Conservation (phyloP, 2,329 filamentous ascomycete genomes). For the Neofusicoccum parvum region DNA sequence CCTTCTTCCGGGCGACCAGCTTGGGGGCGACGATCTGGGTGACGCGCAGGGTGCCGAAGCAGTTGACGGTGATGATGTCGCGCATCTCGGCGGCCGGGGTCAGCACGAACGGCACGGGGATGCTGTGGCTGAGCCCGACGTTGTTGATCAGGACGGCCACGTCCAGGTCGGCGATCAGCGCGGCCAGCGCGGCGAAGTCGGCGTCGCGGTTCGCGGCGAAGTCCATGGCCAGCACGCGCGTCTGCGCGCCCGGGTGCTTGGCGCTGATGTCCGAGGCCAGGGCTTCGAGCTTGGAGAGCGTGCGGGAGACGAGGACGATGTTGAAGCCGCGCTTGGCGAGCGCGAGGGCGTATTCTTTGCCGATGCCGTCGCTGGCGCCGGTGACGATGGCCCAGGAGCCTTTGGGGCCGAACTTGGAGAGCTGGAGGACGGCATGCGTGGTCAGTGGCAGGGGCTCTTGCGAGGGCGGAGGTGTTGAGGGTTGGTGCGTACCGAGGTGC, state of each 20-base stretch:
- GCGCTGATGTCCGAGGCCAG: conserved; percentile 74
- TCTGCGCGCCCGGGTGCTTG: conserved; percentile 69
- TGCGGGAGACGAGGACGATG: conserved; percentile 90
- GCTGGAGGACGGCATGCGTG: conserved; percentile 51
- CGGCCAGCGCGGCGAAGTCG: conserved; percentile 76
- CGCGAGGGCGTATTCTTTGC: conserved; percentile 92
- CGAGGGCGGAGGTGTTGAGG: neutral
- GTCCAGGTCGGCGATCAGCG: conserved; percentile 72
- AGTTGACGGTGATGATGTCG: conserved; percentile 95
- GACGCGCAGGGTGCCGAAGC: conserved; percentile 82
- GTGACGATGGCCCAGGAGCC: conserved; percentile 95
- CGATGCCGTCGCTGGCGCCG: conserved; percentile 92
- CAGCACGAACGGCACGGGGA: conserved; percentile 84
- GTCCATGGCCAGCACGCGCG: conserved; percentile 87
- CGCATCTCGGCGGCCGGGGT: conserved; percentile 79
- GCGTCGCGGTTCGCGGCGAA: conserved; percentile 76
- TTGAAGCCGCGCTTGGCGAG: conserved; percentile 93
- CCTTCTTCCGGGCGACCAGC: conserved; percentile 80
- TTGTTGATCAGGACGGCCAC: conserved; percentile 93
- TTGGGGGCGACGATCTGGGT: conserved; percentile 83
- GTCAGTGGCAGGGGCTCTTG: neutral
- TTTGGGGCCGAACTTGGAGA: conserved; percentile 85
- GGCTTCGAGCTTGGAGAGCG: conserved; percentile 82
- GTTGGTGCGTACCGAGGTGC: conserved; percentile 44
- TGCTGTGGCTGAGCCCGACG: conserved; percentile 90